Evolutionary conservation across 176 grass and related monocot species (phyloP).

Genomic region (Canna indica): DNA sequence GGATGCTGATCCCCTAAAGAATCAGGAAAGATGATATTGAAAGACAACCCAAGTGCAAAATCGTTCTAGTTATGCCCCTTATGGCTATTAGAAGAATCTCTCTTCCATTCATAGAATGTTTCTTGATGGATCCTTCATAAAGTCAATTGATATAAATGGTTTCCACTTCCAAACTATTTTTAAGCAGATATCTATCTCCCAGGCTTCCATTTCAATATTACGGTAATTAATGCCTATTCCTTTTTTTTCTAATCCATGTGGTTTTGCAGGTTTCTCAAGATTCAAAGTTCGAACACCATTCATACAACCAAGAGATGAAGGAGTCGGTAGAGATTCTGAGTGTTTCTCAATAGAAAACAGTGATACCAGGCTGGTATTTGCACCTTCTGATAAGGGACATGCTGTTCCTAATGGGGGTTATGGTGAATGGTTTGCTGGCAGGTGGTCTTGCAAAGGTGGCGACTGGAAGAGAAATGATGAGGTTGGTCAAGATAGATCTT

Average conservation of each 20-base stretch:
- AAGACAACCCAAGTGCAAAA: background rate
- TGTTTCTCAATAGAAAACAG: slow-evolving; percentile 21
- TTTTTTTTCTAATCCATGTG: slow-evolving; percentile 21
- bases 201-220: no score
- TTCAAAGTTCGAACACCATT: slow-evolving; percentile 24
- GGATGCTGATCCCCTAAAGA: background rate
- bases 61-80: background rate
- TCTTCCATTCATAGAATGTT: background rate
- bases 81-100: background rate
- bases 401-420: slow-evolving; percentile 28
- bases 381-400: slow-evolving; percentile 26
- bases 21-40: background rate
- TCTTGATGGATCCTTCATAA: background rate
- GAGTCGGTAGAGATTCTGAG: slow-evolving; percentile 26
- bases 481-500: slow-evolving; percentile 47
- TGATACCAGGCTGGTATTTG: slow-evolving; percentile 25
- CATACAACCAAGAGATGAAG: slow-evolving; percentile 36
- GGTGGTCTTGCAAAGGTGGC: slow-evolving; percentile 83
- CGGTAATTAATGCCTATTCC: background rate
- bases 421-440: slow-evolving; percentile 74
- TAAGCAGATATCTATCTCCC: background rate
- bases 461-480: slow-evolving; percentile 96
- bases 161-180: background rate
- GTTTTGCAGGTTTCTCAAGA: slow-evolving; percentile 52
- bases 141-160: background rate